A percentile compares a stretch with the other conserved stretches of the same genome.
These are phyloP conservation scores for Rhynchosporium graminicola DNA, from an alignment of 2,329 filamentous ascomycete species.

Conservation along the genomic window DNA sequence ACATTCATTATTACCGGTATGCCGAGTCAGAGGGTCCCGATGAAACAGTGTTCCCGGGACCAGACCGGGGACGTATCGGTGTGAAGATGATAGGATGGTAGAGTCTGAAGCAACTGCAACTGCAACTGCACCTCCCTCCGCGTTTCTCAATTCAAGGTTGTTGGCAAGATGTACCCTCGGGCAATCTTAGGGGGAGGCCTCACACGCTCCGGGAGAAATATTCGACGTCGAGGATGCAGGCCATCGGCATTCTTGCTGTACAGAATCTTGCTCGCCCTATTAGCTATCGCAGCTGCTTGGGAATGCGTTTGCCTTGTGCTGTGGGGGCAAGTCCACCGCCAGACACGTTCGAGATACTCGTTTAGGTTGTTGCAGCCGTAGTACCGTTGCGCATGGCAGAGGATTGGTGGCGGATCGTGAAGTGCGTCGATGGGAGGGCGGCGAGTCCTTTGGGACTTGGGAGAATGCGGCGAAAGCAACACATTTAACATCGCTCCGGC, in stretches of 20 bases:
- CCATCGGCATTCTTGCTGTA: constrained; percentile 13
- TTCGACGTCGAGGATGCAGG: background rate
- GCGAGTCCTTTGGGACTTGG: background rate
- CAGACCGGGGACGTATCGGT: constrained; percentile 6
- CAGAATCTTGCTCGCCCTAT: background rate
- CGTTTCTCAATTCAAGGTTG: constrained; percentile 2
- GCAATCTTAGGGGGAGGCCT: constrained; percentile 3
- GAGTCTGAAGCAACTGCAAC: constrained; percentile 5
- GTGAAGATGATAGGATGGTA: constrained; percentile 15
- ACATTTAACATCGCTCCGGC: constrained; percentile 4
- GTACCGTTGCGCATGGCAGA: constrained; percentile 11
- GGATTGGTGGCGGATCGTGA: background rate
- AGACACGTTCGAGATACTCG: constrained; percentile 3
- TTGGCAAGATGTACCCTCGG: constrained; percentile 8
- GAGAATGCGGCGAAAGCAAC: background rate
- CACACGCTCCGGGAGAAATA: constrained; percentile 11
- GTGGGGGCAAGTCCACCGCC: background rate
- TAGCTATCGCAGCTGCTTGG: background rate
- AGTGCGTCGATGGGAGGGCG: background rate
- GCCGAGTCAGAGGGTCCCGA: background rate
- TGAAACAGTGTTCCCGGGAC: constrained; percentile 7
- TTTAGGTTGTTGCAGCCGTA: background rate
- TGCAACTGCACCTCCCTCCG: background rate
- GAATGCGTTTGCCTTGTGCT: background rate
- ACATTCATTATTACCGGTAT: constrained; percentile 30